These are phyloP conservation scores for Fonsecaea pedrosoi DNA, from an alignment of 2,329 filamentous ascomycete genomes.

Conservation along the genomic window DNA sequence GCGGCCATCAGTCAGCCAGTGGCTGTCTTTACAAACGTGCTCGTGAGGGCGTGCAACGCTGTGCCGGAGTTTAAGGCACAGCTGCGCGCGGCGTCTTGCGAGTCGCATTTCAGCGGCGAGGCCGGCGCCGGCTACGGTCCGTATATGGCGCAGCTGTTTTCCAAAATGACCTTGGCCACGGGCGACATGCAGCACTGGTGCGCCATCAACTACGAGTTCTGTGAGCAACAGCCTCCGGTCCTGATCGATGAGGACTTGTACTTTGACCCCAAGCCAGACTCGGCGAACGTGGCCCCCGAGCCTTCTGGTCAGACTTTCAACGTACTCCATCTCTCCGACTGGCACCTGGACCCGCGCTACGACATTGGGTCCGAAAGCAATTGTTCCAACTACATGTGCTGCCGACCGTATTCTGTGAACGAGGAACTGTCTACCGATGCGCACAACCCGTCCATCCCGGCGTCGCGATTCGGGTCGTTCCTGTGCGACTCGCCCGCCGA, in stretches of 20 bases:
- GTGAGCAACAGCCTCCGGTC: conserved; percentile 32
- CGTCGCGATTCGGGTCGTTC: conserved; percentile 40
- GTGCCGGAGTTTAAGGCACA: conserved; percentile 26
- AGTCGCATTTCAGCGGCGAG: conserved; percentile 34
- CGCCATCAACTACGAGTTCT: conserved; percentile 29
- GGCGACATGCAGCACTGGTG: conserved; percentile 38
- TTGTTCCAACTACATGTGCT: conserved; percentile 42
- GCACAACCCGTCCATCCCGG: conserved; percentile 38
- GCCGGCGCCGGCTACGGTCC: conserved; percentile 32
- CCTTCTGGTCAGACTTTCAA: conserved; percentile 40
- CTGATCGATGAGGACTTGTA: conserved; percentile 40
- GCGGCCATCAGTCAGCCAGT: conserved; percentile 39
- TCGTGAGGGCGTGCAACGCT: conserved; percentile 36
- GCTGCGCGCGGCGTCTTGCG: conserved; percentile 37
- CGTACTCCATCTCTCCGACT: conserved; percentile 44
- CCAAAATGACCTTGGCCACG: conserved; percentile 39
- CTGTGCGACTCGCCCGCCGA: conserved; percentile 42
- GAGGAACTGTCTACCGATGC: conserved; percentile 30
- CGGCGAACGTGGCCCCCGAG: conserved; percentile 34
- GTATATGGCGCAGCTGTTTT: conserved; percentile 40
- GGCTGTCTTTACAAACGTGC: conserved; percentile 33
- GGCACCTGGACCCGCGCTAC: conserved; percentile 43
- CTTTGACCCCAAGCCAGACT: conserved; percentile 39
- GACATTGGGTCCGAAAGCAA: conserved; percentile 44
- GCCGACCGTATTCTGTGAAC: conserved; percentile 41